Base-by-base conservation (phyloP, 371 early-diverging fungal genomes). In the Apophysomyces trapeziformis region DNA sequence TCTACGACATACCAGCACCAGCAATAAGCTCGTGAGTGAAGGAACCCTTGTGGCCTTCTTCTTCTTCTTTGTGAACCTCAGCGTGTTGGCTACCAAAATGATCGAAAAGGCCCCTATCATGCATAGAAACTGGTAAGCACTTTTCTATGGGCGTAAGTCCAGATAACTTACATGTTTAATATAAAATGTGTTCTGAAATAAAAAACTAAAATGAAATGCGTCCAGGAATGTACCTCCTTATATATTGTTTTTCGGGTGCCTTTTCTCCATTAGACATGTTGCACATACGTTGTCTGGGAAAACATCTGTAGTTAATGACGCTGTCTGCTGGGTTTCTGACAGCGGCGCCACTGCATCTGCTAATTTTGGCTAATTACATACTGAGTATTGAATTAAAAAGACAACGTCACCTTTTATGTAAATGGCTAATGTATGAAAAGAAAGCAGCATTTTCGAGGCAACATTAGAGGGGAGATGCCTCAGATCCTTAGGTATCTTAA, bases 11-110 rank as follows among this genome's bases (percentile, higher is more conserved):
- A 57, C 69, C 75, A 38, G 75, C 75, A 41, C 75, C 75, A 18
- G 69, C 70, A 43, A 75, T 61, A 62, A 63, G 58, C 66, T 72
- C 72, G 71, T 72, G 72, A 12, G 64, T 60, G 32, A 72, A 54
- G 57, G 41, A 65, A 26, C 73, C 72, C 56, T 73, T 57, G 63
- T 63, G 63, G 21, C 54, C 54, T 11, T 50, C 54, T 11, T 50
- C 18, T 26, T 50, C 54, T 50, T 50, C 54, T 38, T 63, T 56
- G 56, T 64, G 64, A 18, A 64, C 14, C 16, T 64, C 64, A 1
- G 21, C 56, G 56, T 64, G 64, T 26, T 57, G 57, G 38, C 14
- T 46, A 18, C 18, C 14, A 14, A 64, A 64, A 8, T 56, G 41
- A 57, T 64, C 64, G 38, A 64, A 41, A 41, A 64, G 64, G n/a